A percentile compares a stretch with the other conserved stretches of the same genome.
Evolutionary conservation across 192 early-diverging fungal species (phyloP).

Genomic region (Haplosporangium gracile): DNA sequence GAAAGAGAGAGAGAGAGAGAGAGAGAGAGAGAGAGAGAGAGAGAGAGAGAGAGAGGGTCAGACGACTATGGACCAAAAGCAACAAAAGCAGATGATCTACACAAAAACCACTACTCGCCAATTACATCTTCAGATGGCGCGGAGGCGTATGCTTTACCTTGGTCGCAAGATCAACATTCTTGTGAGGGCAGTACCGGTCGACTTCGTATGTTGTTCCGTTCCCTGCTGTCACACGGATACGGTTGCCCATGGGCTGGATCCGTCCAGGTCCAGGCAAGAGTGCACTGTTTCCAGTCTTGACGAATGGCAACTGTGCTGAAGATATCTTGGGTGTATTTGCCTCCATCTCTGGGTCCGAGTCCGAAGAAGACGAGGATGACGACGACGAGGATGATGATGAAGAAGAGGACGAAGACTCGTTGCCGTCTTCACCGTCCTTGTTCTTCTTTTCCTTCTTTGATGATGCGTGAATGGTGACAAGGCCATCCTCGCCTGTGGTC

Average conservation of each 20-base stretch:
- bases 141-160: slow-evolving; percentile 26
- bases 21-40: no score
- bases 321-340: slow-evolving; percentile 14
- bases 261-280: slow-evolving; percentile 36
- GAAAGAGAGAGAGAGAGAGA: no score
- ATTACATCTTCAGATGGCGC: background rate
- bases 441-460: slow-evolving; percentile 7
- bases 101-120: background rate
- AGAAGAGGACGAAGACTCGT: slow-evolving; percentile 22
- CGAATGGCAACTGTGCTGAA: slow-evolving; percentile 3
- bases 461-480: slow-evolving; percentile 25
- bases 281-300: slow-evolving; percentile 32
- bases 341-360: slow-evolving; percentile 39
- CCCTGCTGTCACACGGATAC: slow-evolving; percentile 59
- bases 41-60: background rate
- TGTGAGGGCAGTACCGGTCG: slow-evolving; percentile 70
- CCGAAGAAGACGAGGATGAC: slow-evolving; percentile 24
- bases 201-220: slow-evolving; percentile 64
- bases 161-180: slow-evolving; percentile 57
- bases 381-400: slow-evolving; percentile 28
- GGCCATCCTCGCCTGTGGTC: slow-evolving; percentile 12
- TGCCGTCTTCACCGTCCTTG: slow-evolving; percentile 20
- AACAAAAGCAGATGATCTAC: background rate
- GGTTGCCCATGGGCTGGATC: slow-evolving; percentile 55
- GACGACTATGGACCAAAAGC: background rate